These are phyloP conservation scores for Carex arenaria DNA, from an alignment of 202 grass and related monocot genomes.

Conservation along the genomic window DNA sequence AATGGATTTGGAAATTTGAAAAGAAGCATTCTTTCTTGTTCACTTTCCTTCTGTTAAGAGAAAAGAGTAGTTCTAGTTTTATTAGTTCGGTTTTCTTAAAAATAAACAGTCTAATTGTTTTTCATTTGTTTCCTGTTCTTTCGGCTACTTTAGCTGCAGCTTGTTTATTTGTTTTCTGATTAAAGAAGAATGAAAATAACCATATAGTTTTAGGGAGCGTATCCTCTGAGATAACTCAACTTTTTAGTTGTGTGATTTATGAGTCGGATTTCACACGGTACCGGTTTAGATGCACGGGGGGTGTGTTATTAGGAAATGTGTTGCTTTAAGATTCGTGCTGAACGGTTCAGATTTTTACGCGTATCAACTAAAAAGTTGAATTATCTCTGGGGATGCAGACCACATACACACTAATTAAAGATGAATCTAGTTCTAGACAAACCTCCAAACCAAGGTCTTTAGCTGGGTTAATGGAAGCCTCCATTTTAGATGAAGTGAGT, in stretches of 20 bases:
- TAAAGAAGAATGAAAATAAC: background rate
- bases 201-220: background rate
- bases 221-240: too few species aligned
- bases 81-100: background rate
- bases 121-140: background rate
- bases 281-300: too few species aligned
- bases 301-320: too few species aligned
- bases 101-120: background rate
- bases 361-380: too few species aligned
- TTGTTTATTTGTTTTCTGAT: background rate
- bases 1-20: constrained; percentile 68
- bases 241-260: too few species aligned
- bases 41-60: constrained; percentile 30
- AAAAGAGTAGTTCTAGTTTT: background rate
- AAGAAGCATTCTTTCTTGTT: constrained; percentile 49
- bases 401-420: background rate
- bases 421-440: constrained; percentile 1
- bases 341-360: too few species aligned
- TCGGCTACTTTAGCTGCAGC: background rate
- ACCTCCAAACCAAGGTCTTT: constrained; percentile 58
- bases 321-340: too few species aligned
- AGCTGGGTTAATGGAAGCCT: constrained; percentile 40
- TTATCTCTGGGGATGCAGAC: background rate
- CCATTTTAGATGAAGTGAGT: constrained; percentile 51
- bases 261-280: too few species aligned